A percentile compares a stretch with the other conserved stretches of the same genome.
Evolutionary conservation across 1,139 yeast species (phyloP).

Genomic region (Lipomyces yarrowii): DNA sequence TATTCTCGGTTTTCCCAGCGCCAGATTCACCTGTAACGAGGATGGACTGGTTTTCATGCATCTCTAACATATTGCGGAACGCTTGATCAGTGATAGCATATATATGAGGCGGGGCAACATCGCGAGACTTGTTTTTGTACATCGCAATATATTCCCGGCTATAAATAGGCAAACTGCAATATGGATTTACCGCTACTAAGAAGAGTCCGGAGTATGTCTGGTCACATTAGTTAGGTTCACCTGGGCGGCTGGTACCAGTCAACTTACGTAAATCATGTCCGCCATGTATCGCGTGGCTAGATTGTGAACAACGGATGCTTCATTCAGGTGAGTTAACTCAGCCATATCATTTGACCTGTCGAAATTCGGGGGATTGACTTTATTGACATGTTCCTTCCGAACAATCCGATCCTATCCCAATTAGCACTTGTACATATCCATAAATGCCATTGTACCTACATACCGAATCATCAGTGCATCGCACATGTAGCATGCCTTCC

Average conservation of each 20-base stretch:
- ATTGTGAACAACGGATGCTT: conserved; percentile 89
- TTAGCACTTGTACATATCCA: conserved; percentile 12
- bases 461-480: conserved; percentile 53
- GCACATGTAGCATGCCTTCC: conserved; percentile 56
- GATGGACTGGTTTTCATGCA: conserved; percentile 80
- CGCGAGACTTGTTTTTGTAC: conserved; percentile 51
- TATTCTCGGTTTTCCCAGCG: conserved; percentile 97
- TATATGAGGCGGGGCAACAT: conserved; percentile 74
- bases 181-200: conserved; percentile 94
- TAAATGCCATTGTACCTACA: conserved; percentile 32
- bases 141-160: conserved; percentile 57
- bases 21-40: conserved; percentile 98
- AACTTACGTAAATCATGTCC: conserved; percentile 65
- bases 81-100: conserved; percentile 91
- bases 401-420: conserved; percentile 47
- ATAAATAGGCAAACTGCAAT: conserved; percentile 75
- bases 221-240: conserved; percentile 3
- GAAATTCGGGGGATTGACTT: conserved; percentile 83
- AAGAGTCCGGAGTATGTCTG: conserved; percentile 78
- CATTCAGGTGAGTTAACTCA: conserved; percentile 88
- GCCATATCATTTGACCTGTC: conserved; percentile 96
- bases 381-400: conserved; percentile 55
- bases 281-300: conserved; percentile 73
- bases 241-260: neutral
- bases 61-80: conserved; percentile 69